Evolutionary conservation across 2,329 filamentous ascomycete species (phyloP), one percentile per base, ranked within the genome.

Genomic region (Cryphonectria nitschkei): DNA sequence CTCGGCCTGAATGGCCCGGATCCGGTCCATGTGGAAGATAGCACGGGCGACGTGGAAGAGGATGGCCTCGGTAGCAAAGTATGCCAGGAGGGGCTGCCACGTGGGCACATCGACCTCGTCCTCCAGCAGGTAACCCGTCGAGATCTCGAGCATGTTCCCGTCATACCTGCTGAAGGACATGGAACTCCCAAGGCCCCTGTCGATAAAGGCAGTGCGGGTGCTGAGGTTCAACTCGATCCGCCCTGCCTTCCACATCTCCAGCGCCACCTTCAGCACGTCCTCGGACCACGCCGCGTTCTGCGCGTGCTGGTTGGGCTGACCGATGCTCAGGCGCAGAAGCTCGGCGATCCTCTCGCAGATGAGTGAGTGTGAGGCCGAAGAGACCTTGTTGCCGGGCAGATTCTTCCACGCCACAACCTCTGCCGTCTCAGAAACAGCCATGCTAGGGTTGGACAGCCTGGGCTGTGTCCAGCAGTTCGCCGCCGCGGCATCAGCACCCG

Each of bases 21-120:
- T 71, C 34, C 78, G 75, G 7, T 74, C 73, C 11, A 79, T 72
- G 5, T 74, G 71, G 32, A 80, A 72, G 29, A 77, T 74, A 3
- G 76, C 75, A 11, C 78, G 75, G 4, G 79, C 76, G 6, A 76
- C 76, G 67, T 81, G 80, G 69, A 81, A 80, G 3, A 82, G 70
- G n/a, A 81, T 74, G 5, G 76, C 77, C 71, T 81, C 80, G 5
- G 79, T 73, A 32, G 70, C 71, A 50, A 75, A 72, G 29, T 73
- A 71, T 1, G 74, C 74, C 19, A 73, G 66, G 2, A 78, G 73
- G 9, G 75, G 73, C 54, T 77, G 73, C 78, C 78, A 79, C 0
- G 76, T 74, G 0, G 75, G 63, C 22, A 74, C 58, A 1, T 69
- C 73, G 13, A 77, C 68, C 62, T 80, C 78, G 4, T 75, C 70